phyloP scores from a whole-genome alignment of 768 basidiomycete species.

The Boletus patriciae region DNA sequence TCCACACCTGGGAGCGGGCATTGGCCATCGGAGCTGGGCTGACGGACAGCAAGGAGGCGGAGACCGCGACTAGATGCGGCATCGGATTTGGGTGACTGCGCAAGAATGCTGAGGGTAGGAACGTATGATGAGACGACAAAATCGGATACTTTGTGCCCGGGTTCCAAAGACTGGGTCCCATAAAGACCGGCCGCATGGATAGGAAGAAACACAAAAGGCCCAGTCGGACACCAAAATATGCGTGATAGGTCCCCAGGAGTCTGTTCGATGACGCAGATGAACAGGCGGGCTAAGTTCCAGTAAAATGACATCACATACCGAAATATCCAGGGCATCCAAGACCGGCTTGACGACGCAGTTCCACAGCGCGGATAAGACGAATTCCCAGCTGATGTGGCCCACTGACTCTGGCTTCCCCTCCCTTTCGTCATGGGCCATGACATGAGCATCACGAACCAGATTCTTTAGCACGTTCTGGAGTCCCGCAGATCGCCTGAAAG shows the following conservation, averaged over 20 bases:
- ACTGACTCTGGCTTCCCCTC: background rate
- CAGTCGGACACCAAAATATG: slow-evolving; percentile 3
- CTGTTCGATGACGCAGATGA: background rate
- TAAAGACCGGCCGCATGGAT: slow-evolving; percentile 4
- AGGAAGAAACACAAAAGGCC: slow-evolving; percentile 1
- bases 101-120: slow-evolving; percentile 14
- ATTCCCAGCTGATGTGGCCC: background rate
- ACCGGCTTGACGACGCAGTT: slow-evolving; percentile 9
- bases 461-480: background rate
- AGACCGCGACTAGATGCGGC: background rate
- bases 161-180: background rate
- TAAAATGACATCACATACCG: background rate
- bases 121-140: background rate
- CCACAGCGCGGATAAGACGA: slow-evolving; percentile 9
- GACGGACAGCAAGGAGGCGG: background rate
- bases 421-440: background rate
- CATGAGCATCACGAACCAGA: background rate
- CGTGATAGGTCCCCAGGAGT: background rate
- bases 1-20: slow-evolving; percentile 11
- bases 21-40: slow-evolving; percentile 18
- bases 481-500: background rate
- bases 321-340: slow-evolving; percentile 1
- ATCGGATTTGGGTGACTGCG: background rate
- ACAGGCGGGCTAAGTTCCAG: background rate
- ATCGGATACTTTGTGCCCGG: background rate